These are phyloP conservation scores for Nitzschia palea DNA, from an alignment of 108 stramenopile species.

Conservation along the genomic window DNA sequence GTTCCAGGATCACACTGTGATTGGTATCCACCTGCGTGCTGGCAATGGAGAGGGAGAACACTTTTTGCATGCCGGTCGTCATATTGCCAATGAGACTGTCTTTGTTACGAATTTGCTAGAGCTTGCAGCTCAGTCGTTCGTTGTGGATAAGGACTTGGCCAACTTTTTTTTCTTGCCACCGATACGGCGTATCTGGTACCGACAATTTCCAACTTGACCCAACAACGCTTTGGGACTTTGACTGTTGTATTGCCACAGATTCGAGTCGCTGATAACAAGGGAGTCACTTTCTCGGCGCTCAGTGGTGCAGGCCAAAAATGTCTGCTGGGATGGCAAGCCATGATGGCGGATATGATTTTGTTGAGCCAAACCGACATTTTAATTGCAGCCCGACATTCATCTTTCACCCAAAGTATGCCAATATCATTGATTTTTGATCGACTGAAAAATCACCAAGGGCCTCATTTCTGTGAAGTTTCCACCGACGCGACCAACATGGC, in stretches of 20 bases:
- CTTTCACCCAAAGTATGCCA: conserved; percentile 56
- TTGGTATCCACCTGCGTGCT: conserved; percentile 51
- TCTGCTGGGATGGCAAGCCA: conserved; percentile 45
- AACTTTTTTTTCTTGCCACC: conserved; percentile 40
- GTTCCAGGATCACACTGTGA: conserved; percentile 40
- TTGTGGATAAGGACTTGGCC: background rate
- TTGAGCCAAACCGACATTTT: conserved; percentile 49
- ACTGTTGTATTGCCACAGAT: conserved; percentile 26
- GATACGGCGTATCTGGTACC: conserved; percentile 46
- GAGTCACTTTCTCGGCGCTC: conserved; percentile 35
- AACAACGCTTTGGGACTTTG: conserved; percentile 8
- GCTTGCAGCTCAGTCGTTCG: background rate
- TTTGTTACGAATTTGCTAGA: conserved; percentile 24
- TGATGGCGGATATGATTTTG: conserved; percentile 40
- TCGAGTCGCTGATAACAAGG: conserved; percentile 28
- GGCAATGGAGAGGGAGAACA: conserved; percentile 53
- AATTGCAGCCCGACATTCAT: conserved; percentile 38
- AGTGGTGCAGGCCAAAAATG: conserved; percentile 29
- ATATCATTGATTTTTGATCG: conserved; percentile 41
- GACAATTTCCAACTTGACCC: conserved; percentile 22
- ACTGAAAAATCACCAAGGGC: conserved; percentile 1
- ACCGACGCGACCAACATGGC: conserved; percentile 35
- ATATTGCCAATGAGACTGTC: conserved; percentile 11
- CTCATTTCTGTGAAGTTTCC: conserved; percentile 40
- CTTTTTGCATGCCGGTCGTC: conserved; percentile 35